phyloP scores from a whole-genome alignment of 139 green algal genomes.

The Picochlorum costavermella region DNA sequence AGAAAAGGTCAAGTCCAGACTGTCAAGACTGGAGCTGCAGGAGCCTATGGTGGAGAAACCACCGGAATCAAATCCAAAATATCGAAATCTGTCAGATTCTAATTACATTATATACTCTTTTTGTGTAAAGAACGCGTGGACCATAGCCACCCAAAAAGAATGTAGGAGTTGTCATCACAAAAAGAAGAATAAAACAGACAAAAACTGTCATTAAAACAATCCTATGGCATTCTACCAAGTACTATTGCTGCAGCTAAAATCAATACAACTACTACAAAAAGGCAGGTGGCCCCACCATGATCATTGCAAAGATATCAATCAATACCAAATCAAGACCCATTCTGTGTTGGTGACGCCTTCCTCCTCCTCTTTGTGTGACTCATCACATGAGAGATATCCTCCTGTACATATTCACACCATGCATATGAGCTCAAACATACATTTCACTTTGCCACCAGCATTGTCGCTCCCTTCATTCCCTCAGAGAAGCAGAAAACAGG shows the following conservation, averaged over 20 bases:
- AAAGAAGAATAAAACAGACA: too few species aligned
- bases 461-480: too few species aligned
- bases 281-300: too few species aligned
- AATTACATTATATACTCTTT: constrained; percentile 2
- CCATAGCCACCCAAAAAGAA: background rate
- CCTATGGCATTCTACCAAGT: too few species aligned
- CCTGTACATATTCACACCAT: background rate
- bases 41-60: constrained; percentile 80
- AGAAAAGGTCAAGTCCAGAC: constrained; percentile 83
- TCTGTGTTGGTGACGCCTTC: background rate
- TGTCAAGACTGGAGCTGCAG: constrained; percentile 25
- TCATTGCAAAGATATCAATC: too few species aligned
- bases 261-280: too few species aligned
- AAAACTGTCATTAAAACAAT: too few species aligned
- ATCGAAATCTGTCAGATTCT: constrained; percentile 57
- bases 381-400: constrained; percentile 7
- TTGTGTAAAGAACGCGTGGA: constrained; percentile 9
- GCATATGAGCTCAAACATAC: too few species aligned
- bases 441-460: too few species aligned
- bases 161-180: too few species aligned
- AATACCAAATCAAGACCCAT: background rate
- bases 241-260: too few species aligned
- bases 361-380: constrained; percentile 5
- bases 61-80: constrained; percentile 91
- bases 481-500: too few species aligned